Base-by-base conservation (phyloP, 208 protist species). In the Sergeia podlipaevii region DNA sequence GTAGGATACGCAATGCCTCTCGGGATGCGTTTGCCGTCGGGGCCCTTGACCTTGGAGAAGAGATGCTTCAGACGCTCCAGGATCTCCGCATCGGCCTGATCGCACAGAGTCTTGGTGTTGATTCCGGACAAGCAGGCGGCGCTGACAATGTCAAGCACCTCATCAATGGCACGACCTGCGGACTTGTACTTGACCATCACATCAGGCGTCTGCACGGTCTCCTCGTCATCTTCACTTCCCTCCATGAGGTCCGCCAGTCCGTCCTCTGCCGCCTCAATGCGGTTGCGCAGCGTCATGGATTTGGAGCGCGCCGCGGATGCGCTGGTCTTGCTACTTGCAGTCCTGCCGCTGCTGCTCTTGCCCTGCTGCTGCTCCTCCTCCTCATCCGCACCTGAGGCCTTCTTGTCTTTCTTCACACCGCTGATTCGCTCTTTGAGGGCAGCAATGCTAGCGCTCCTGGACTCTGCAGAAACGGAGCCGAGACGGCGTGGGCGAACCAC, bases 1-100 rank as follows among this genome's bases (percentile, higher is more conserved):
- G 97, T 99, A 47, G 98, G 98, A 79, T 98, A 99, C 27, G 93
- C 86, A 24, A 99, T 65, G 39, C 98, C 98, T 32, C 95, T 93
- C 27, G 64, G 28, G 30, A 91, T 63, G 26, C 66, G 69, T 29
- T 72, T 77, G 20, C 76, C 75, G 27, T 85, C 65, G 21, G 64
- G 70, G 44, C 80, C 71, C 60, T 89, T 85, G 7, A 69, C 73
- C 67, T 91, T 91, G 20, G 61, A 62, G 47, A 90, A 94, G 55
- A 91, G 60, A 1, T 21, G 52, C 24, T 77, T 68, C 17, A 89
- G 65, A 3, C 77, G 68, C 21, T 30, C 48, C 29, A 60, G 32
- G 23, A 89, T 29, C 46, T 86, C 74, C 41, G 33, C 45, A 53
- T 96, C 89, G 17, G 84, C 86, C 11, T 53, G 34, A 36, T 87